These are phyloP conservation scores for Cladosporium cucumerinum DNA, from an alignment of 2,329 filamentous ascomycete genomes.

Conservation along the genomic window DNA sequence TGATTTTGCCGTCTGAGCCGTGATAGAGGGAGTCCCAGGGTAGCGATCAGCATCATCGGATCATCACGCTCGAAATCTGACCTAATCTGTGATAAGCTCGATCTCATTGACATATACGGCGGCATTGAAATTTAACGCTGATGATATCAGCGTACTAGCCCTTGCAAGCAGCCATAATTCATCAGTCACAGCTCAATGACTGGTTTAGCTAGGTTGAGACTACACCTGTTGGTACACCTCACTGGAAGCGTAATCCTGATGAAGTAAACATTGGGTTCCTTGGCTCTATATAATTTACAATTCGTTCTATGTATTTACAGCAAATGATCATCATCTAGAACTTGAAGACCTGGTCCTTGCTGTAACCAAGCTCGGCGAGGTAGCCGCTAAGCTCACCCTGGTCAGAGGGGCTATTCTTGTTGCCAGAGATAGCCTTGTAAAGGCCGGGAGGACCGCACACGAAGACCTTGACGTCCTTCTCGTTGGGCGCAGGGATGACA, in stretches of 20 bases:
- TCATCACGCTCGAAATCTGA: neutral
- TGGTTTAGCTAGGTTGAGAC: too few species aligned
- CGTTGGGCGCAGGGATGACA: conserved; percentile 87
- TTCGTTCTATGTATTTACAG: neutral
- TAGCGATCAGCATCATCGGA: neutral
- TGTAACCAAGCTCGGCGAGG: conserved; percentile 80
- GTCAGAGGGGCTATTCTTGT: conserved; percentile 87
- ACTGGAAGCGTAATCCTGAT: neutral
- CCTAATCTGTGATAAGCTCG: neutral
- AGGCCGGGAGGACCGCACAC: conserved; percentile 89
- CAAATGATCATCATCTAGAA: conserved; percentile 55
- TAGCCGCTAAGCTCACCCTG: conserved; percentile 85
- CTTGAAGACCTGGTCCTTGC: conserved; percentile 92
- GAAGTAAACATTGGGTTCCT: neutral
- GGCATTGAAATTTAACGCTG: too few species aligned
- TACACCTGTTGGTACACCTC: neutral
- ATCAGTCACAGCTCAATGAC: too few species aligned
- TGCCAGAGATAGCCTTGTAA: conserved; percentile 89
- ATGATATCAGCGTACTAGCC: too few species aligned
- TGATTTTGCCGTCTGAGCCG: neutral
- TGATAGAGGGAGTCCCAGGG: neutral
- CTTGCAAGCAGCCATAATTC: too few species aligned
- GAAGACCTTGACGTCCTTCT: conserved; percentile 91
- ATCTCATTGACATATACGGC: too few species aligned
- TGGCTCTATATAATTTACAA: conserved; percentile 1